Evolutionary conservation across 352 stramenopile species (phyloP), one percentile per base, ranked within the genome.

Genomic region (Paralagenidium karlingii): DNA sequence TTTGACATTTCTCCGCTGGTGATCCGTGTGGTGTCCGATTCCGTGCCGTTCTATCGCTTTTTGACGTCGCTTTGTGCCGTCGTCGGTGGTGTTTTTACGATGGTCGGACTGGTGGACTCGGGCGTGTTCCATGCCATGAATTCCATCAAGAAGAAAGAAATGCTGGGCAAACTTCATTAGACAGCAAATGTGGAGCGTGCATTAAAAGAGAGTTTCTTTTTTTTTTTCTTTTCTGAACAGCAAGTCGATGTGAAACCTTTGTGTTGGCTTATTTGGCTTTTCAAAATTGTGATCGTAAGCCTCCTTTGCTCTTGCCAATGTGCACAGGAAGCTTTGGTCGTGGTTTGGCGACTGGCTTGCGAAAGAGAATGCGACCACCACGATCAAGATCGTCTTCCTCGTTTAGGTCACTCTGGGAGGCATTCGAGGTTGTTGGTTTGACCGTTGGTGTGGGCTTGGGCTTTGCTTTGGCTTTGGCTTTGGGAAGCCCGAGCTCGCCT

Each of bases 111-210:
- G 31, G 53, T 89, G 31, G 71, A 89, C 55, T 79, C 73, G 5
- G 74, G 73, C 13, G 58, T 87, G 16, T 90, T 87, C 58, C 62
- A 85, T 45, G 48, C 70, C 13, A 61, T 88, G 40, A 87, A 86
- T 52, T 85, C 74, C 29, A 78, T 90, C 53, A 77, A 82, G 61
- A 85, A 77, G 51, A 90, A 88, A 55, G 60, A 82, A 52, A 58
- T 82, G 46, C 59, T 90, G 26, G 77, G 77, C 45, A 90, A 90
- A 49, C 52, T 84, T 10, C 53, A 51, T 37, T 69, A 61, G 31
- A 19, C 31, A 32, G n/a, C n/a, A n/a, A n/a, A n/a, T n/a, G n/a
- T n/a, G n/a, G n/a, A n/a, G n/a, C n/a, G n/a, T n/a, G n/a, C n/a
- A 36, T 3, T 7, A 36, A 36, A 36, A 36, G 30, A 16, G 16